Conservation (phyloP, 768 basidiomycete genomes). For the Pholiota conissans region DNA sequence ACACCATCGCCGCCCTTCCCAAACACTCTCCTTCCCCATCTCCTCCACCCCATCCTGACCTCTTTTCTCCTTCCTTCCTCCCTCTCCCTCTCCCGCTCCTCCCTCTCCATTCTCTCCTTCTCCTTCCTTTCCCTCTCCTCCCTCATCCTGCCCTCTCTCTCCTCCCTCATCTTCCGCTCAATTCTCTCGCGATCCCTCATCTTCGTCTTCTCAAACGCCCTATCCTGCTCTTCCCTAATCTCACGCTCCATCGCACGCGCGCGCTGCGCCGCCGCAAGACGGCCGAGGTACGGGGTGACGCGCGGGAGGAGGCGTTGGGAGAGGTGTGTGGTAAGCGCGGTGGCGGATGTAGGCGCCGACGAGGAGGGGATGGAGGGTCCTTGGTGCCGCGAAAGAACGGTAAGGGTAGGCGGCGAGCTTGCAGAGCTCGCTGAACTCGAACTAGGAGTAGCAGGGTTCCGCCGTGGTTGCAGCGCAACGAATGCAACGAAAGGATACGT, state of each 20-base stretch:
- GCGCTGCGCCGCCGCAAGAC: constrained; percentile 52
- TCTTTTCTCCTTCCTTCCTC: constrained; percentile 25
- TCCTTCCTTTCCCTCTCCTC: constrained; percentile 33
- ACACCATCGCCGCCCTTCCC: too few relatives aligned
- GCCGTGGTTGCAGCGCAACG: constrained; percentile 79
- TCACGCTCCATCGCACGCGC: constrained; percentile 54
- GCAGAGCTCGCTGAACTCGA: constrained; percentile 8
- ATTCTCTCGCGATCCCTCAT: constrained; percentile 48
- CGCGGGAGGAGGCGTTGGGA: constrained; percentile 77
- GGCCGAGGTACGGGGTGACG: constrained; percentile 70
- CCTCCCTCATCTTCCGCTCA: constrained; percentile 16
- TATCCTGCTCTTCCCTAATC: constrained; percentile 80
- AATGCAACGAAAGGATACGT: constrained; percentile 95
- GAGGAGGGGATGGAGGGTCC: constrained; percentile 49
- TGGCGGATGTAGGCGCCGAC: constrained; percentile 57
- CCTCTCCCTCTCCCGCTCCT: constrained; percentile 26
- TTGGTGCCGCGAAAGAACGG: constrained; percentile 84
- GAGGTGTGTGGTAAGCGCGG: constrained; percentile 66
- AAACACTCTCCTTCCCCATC: too few relatives aligned
- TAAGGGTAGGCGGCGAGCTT: constrained; percentile 48
- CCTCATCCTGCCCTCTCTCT: constrained; percentile 29
- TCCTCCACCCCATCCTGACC: constrained; percentile 59
- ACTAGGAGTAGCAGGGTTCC: constrained; percentile 32
- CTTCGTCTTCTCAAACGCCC: constrained; percentile 62
- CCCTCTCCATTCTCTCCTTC: constrained; percentile 16